These are phyloP conservation scores for Coemansia sp. DNA, from an alignment of 192 early-diverging fungal species.

Conservation along the genomic window DNA sequence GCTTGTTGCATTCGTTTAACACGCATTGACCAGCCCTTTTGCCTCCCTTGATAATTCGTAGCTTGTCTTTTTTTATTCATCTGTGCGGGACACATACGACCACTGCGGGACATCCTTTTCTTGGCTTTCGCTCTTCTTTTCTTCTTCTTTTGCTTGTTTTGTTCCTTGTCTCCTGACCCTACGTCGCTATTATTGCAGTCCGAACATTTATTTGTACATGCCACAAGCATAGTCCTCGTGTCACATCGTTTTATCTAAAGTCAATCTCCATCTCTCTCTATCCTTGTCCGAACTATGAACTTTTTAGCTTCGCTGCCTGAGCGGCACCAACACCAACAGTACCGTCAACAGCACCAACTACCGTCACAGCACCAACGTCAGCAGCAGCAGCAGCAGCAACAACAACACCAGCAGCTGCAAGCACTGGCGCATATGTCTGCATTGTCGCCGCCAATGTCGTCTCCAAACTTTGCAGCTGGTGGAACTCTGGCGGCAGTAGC, in stretches of 20 bases:
- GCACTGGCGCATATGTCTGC: constrained; percentile 22
- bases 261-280: neutral
- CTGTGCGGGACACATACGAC: neutral
- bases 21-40: neutral
- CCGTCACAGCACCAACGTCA: neutral
- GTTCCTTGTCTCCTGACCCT: neutral
- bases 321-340: constrained; percentile 24
- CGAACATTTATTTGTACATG: constrained; percentile 2
- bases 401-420: constrained; percentile 12
- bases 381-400: neutral
- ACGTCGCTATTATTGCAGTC: neutral
- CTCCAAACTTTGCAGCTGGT: constrained; percentile 7
- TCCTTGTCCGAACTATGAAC: constrained; percentile 15
- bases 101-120: neutral
- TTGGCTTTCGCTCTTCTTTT: neutral
- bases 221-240: neutral
- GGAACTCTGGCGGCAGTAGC: neutral
- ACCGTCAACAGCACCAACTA: constrained; percentile 8
- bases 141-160: neutral
- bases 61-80: neutral
- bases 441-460: constrained; percentile 10
- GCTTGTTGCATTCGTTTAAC: constrained; percentile 3
- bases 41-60: neutral
- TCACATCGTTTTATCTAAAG: neutral
- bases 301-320: constrained; percentile 30